A percentile compares a stretch with the other conserved stretches of the same genome.
Conservation (phyloP, 495 filamentous ascomycete species). For the Tetracladium setigerum region DNA sequence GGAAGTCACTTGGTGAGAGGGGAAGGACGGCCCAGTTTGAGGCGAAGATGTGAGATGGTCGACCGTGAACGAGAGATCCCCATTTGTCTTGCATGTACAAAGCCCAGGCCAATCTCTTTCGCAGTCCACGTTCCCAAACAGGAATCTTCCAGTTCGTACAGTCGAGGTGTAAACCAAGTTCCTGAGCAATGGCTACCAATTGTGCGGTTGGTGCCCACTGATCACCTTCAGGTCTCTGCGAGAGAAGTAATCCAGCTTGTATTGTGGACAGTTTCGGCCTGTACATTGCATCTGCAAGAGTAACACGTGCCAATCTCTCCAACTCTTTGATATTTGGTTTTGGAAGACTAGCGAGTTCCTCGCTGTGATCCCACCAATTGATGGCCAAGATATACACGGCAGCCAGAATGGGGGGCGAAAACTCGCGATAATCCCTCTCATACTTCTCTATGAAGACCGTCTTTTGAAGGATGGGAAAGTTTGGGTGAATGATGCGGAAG, state of each 20-base stretch:
- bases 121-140: conserved; percentile 73
- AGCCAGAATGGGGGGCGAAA: conserved; percentile 78
- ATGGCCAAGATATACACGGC: conserved; percentile 87
- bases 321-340: conserved; percentile 68
- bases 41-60: conserved; percentile 74
- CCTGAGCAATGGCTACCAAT: conserved; percentile 70
- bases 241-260: conserved; percentile 82
- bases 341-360: conserved; percentile 52
- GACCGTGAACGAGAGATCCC: conserved; percentile 78
- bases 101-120: conserved; percentile 83
- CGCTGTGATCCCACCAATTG: conserved; percentile 78
- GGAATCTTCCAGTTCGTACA: conserved; percentile 86
- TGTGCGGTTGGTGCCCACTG: conserved; percentile 84
- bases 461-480: conserved; percentile 85
- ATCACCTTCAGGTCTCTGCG: conserved; percentile 80
- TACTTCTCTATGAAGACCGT: conserved; percentile 81
- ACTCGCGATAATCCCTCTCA: conserved; percentile 61
- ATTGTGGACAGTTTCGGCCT: conserved; percentile 87
- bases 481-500: conserved; percentile 81
- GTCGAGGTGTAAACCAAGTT: conserved; percentile 81
- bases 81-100: conserved; percentile 93
- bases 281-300: conserved; percentile 69
- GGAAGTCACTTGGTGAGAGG: conserved; percentile 63
- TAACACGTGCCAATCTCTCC: conserved; percentile 67
- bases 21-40: conserved; percentile 77